Conservation (phyloP, 2,329 filamentous ascomycete species). For the Claviceps capensis region DNA sequence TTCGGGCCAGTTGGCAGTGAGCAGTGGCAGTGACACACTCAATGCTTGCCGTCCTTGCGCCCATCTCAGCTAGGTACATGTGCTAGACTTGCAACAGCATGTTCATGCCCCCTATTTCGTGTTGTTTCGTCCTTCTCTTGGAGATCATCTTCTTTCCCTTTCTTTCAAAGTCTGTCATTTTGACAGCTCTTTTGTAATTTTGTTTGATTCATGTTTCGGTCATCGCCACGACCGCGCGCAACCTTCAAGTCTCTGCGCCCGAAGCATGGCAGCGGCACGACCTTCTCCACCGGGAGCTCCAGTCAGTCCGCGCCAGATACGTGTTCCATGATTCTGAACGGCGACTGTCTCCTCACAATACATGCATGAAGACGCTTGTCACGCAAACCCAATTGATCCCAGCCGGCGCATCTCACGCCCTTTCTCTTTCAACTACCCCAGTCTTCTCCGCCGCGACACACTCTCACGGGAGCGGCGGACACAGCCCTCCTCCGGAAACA, state of each 20-base stretch:
- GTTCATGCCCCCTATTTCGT: neutral
- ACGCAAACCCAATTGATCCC: neutral
- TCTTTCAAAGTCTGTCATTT: neutral
- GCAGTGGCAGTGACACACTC: no score
- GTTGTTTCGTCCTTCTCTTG: neutral
- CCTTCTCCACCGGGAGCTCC: constrained; percentile 2
- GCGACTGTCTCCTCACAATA: neutral
- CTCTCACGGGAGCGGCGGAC: no score
- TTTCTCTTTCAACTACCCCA: neutral
- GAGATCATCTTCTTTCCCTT: neutral
- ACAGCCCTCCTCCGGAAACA: constrained; percentile 5
- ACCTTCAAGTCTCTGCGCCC: neutral
- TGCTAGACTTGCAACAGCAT: neutral
- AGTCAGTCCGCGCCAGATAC: neutral
- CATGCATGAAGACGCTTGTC: neutral
- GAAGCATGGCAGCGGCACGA: constrained; percentile 1
- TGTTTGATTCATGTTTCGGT: neutral
- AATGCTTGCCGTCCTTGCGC: no score
- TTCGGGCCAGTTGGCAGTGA: no score
- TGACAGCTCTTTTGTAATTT: neutral
- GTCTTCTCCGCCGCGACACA: neutral
- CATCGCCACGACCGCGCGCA: neutral
- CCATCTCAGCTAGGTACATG: no score
- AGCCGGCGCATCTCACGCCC: neutral
- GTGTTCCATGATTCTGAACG: neutral